These are phyloP conservation scores for Kazachstania bromeliacearum DNA, from an alignment of 805 yeast genomes.

Conservation along the genomic window DNA sequence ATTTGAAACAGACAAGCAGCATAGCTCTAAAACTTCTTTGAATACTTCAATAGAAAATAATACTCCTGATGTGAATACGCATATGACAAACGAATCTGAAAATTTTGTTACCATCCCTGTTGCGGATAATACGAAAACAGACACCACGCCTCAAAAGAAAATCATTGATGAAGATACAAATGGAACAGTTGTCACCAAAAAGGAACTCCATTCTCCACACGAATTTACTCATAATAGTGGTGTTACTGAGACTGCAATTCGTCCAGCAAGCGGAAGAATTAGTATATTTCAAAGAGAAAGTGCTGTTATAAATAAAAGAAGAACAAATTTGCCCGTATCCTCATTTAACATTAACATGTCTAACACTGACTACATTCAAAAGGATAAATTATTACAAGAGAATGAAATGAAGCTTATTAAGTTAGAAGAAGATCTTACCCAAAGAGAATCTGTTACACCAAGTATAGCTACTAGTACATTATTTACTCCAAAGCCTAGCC, in stretches of 20 bases:
- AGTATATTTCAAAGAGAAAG: conserved; percentile 18
- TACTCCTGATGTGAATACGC: no score
- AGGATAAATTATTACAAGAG: conserved; percentile 14
- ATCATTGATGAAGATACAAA: background rate
- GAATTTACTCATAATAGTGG: conserved; percentile 5
- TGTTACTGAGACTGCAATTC: conserved; percentile 11
- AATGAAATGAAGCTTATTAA: conserved; percentile 14
- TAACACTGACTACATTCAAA: conserved; percentile 11
- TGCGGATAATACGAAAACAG: no score
- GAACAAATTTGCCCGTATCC: background rate
- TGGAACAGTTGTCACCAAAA: background rate
- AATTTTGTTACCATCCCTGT: no score
- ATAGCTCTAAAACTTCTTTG: background rate
- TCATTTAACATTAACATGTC: background rate
- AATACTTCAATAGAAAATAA: no score
- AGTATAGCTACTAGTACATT: conserved; percentile 22
- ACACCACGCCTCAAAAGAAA: no score
- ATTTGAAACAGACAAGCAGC: conserved; percentile 21
- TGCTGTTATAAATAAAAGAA: background rate
- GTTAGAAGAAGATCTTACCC: conserved; percentile 9
- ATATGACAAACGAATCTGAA: no score
- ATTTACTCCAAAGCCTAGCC: conserved; percentile 19
- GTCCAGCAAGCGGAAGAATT: conserved; percentile 29
- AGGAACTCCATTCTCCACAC: background rate
- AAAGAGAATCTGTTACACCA: conserved; percentile 7